These are phyloP conservation scores for Trichosporon ovoides DNA, from an alignment of 1,284 basidiomycete genomes.

Conservation along the genomic window DNA sequence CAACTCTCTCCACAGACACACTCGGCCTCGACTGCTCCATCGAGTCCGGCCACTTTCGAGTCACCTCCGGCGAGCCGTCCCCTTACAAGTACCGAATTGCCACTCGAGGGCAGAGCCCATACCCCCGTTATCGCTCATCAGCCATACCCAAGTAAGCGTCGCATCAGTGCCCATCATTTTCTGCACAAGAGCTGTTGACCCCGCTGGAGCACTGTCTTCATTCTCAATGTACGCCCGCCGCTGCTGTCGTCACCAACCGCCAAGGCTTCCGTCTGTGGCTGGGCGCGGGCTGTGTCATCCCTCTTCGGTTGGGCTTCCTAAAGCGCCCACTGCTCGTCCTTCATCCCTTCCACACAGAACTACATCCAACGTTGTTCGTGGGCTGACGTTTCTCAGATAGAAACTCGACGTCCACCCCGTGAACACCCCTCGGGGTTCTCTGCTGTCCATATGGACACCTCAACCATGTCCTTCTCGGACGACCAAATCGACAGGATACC, in stretches of 20 bases:
- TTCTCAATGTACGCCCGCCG: not conserved
- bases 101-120: not conserved
- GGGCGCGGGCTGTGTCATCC: not conserved
- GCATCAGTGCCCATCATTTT: conserved; percentile 57
- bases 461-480: conserved; percentile 30
- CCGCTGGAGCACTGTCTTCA: no score
- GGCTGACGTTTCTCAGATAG: not conserved
- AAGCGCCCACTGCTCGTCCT: not conserved
- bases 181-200: no score
- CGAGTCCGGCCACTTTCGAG: conserved; percentile 1
- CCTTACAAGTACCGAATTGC: not conserved
- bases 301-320: not conserved
- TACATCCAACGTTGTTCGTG: not conserved
- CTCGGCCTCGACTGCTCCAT: not conserved
- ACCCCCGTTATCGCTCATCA: not conserved
- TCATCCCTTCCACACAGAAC: not conserved
- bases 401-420: not conserved
- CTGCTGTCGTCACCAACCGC: not conserved
- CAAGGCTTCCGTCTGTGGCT: not conserved
- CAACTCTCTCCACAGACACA: not conserved
- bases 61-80: not conserved
- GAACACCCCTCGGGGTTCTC: conserved; percentile 2
- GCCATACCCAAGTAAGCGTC: not conserved
- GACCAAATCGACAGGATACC: conserved; percentile 11
- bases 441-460: conserved; percentile 31